phyloP scores from a whole-genome alignment of 768 basidiomycete genomes.

The Trametes sanguinea region DNA sequence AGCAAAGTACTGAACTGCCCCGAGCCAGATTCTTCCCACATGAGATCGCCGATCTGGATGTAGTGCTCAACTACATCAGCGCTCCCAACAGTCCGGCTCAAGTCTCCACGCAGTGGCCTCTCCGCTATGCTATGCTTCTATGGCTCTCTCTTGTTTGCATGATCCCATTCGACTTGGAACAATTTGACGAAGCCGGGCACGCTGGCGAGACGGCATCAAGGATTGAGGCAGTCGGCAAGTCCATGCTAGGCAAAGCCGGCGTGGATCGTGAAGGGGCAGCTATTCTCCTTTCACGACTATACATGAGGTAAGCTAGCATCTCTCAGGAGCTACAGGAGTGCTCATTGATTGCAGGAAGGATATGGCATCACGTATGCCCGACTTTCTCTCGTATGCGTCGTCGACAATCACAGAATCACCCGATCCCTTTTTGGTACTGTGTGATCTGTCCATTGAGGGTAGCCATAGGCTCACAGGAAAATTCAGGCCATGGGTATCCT shows the following conservation, averaged over 20 bases:
- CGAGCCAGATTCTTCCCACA: conserved; percentile 94
- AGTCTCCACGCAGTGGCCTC: conserved; percentile 62
- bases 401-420: conserved; percentile 39
- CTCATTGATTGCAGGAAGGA: conserved; percentile 53
- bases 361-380: conserved; percentile 46
- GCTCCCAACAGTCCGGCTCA: conserved; percentile 46
- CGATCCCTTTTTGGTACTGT: conserved; percentile 52
- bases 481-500: conserved; percentile 66
- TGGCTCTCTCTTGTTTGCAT: conserved; percentile 96
- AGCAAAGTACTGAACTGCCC: not conserved
- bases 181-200: conserved; percentile 70
- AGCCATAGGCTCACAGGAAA: no score
- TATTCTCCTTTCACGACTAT: conserved; percentile 77
- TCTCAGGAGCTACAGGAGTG: conserved; percentile 2
- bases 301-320: conserved; percentile 59
- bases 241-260: conserved; percentile 65
- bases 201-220: conserved; percentile 53
- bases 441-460: no score
- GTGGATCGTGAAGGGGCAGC: conserved; percentile 85
- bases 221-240: conserved; percentile 61
- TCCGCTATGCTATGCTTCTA: conserved; percentile 81
- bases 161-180: conserved; percentile 88
- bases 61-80: conserved; percentile 68
- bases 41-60: conserved; percentile 77
- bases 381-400: conserved; percentile 54